Conservation (phyloP, 805 yeast genomes). For the Saccharomycopsis sp. region DNA sequence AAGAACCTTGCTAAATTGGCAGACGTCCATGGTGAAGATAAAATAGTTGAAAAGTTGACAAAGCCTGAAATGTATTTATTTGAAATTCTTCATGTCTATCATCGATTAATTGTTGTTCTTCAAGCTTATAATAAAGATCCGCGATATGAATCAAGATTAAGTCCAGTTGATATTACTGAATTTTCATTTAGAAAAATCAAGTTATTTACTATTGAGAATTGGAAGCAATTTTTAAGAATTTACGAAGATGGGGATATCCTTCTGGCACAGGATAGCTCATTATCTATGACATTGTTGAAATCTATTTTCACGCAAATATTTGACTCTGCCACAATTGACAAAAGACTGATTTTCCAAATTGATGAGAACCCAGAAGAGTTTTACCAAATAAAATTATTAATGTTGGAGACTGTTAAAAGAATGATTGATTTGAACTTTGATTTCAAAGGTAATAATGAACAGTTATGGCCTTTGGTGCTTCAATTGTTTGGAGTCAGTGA, state of each 20-base stretch:
- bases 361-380: constrained; percentile 1
- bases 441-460: constrained; percentile 11
- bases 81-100: constrained; percentile 7
- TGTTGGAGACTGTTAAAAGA: constrained; percentile 3
- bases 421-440: constrained; percentile 14
- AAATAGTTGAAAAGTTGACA: background rate
- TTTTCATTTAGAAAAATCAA: constrained; percentile 12
- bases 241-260: constrained; percentile 4
- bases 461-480: constrained; percentile 13
- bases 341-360: background rate
- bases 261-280: background rate
- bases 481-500: constrained; percentile 13
- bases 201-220: constrained; percentile 10
- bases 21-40: constrained; percentile 1
- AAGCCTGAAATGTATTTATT: constrained; percentile 5
- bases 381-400: constrained; percentile 1
- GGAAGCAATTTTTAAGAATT: constrained; percentile 9
- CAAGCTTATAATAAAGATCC: constrained; percentile 10
- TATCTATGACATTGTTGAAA: background rate
- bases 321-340: background rate
- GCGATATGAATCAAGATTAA: constrained; percentile 2
- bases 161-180: constrained; percentile 9
- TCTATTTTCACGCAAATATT: background rate
- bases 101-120: constrained; percentile 6
- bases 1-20: constrained; percentile 4